These are phyloP conservation scores for Botryotinia convoluta DNA, from an alignment of 2,329 filamentous ascomycete species.

Conservation along the genomic window DNA sequence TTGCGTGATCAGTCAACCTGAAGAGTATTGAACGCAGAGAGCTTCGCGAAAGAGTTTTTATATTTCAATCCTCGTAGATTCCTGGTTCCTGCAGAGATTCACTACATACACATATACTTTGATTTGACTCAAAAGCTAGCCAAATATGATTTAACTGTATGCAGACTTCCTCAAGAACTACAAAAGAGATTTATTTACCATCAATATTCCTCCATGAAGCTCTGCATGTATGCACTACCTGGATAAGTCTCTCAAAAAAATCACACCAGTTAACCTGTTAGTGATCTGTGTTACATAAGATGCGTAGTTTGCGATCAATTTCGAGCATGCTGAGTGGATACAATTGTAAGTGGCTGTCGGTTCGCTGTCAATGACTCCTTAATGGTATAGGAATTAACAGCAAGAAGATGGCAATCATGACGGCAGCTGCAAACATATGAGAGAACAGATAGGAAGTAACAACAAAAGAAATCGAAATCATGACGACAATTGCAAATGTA, in stretches of 20 bases:
- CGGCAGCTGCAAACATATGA: neutral
- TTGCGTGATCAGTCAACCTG: accelerated
- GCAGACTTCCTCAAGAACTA: neutral
- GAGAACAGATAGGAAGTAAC: neutral
- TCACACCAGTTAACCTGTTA: neutral
- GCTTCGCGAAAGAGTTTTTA: neutral
- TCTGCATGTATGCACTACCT: accelerated
- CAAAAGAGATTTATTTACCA: neutral
- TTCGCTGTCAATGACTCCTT: neutral
- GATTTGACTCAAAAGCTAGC: neutral
- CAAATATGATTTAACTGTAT: neutral
- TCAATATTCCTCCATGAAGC: neutral
- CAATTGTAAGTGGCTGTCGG: too few species aligned
- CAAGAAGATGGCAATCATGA: neutral
- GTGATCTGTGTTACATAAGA: neutral
- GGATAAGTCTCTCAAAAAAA: neutral
- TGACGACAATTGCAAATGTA: neutral
- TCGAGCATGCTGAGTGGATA: neutral
- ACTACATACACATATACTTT: neutral
- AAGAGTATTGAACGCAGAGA: neutral
- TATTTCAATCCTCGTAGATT: accelerated
- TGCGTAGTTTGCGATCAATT: too few species aligned
- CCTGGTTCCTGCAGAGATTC: neutral
- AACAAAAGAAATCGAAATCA: neutral
- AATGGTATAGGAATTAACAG: neutral